A percentile compares a stretch with the other conserved stretches of the same genome.
These are phyloP conservation scores for Hibiscus tridactylites DNA, from an alignment of 345 rosid species.

Conservation along the genomic window DNA sequence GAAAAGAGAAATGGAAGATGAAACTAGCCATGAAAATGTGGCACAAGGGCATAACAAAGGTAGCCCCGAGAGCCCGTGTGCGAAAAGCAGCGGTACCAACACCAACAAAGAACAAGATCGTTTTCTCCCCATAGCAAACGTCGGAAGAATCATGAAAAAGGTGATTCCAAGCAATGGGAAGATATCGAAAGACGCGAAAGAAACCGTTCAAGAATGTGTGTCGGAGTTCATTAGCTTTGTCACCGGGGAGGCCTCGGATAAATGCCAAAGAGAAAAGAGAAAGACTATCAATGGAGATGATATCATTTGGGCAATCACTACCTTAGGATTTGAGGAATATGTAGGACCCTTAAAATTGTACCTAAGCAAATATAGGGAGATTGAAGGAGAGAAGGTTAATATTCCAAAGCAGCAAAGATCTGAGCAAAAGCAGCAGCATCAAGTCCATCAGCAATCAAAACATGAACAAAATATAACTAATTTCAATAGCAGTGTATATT, in stretches of 20 bases:
- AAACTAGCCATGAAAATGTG: slow-evolving; percentile 26
- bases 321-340: slow-evolving; percentile 59
- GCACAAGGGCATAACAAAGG: slow-evolving; percentile 16
- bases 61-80: slow-evolving; percentile 49
- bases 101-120: slow-evolving; percentile 52
- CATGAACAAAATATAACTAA: not conserved
- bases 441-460: slow-evolving; percentile 17
- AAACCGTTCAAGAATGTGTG: slow-evolving; percentile 64
- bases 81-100: slow-evolving; percentile 14
- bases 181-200: slow-evolving; percentile 66
- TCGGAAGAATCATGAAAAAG: slow-evolving; percentile 60
- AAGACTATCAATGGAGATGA: slow-evolving; percentile 73
- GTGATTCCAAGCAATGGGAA: slow-evolving; percentile 40
- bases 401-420: slow-evolving; percentile 41
- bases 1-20: slow-evolving; percentile 44
- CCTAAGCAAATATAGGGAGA: slow-evolving; percentile 45
- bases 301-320: slow-evolving; percentile 64
- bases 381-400: slow-evolving; percentile 53
- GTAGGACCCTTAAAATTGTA: slow-evolving; percentile 44
- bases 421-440: not conserved
- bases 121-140: slow-evolving; percentile 67
- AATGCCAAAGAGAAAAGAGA: slow-evolving; percentile 59
- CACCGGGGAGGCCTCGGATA: slow-evolving; percentile 63
- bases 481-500: slow-evolving; percentile 29
- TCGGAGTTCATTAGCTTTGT: slow-evolving; percentile 68